phyloP scores from a whole-genome alignment of 805 yeast genomes.

The Cyberlindnera saturnus region DNA sequence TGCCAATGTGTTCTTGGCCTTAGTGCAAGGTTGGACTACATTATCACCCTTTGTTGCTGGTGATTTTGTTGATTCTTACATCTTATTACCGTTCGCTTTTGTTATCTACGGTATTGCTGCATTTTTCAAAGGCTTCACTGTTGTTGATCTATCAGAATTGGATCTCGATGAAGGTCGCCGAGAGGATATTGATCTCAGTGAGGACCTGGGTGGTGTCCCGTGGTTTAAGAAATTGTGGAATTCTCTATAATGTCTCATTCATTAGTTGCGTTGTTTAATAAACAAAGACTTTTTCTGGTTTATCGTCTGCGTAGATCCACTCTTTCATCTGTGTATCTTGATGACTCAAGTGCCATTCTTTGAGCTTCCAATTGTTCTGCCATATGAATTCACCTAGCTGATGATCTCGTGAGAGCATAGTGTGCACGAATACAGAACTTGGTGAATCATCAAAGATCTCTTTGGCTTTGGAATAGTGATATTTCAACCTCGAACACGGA shows the following conservation, averaged over 20 bases:
- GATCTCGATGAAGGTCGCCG: slow-evolving; percentile 50
- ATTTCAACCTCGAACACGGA: slow-evolving; percentile 12
- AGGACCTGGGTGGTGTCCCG: slow-evolving; percentile 2
- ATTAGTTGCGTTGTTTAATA: background rate
- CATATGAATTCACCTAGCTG: slow-evolving; percentile 2
- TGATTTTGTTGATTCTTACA: slow-evolving; percentile 54
- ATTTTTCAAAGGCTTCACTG: slow-evolving; percentile 34
- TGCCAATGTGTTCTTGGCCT: slow-evolving; percentile 33
- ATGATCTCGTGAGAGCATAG: background rate
- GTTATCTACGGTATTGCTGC: slow-evolving; percentile 33
- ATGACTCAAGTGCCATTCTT: slow-evolving; percentile 7
- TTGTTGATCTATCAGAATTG: slow-evolving; percentile 36
- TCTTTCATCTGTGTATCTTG: slow-evolving; percentile 2
- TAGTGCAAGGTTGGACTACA: slow-evolving; percentile 46
- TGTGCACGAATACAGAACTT: background rate
- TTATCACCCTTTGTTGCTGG: slow-evolving; percentile 44
- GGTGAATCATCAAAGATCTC: background rate
- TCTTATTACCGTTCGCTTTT: slow-evolving; percentile 53
- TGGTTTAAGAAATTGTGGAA: slow-evolving; percentile 12
- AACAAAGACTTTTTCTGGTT: slow-evolving; percentile 7
- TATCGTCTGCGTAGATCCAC: slow-evolving; percentile 5
- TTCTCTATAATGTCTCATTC: slow-evolving; percentile 1
- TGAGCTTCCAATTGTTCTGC: slow-evolving; percentile 13
- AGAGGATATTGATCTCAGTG: slow-evolving; percentile 25
- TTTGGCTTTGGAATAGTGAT: slow-evolving; percentile 8